Base-by-base conservation (phyloP, 2,329 filamentous ascomycete species). In the Fusarium ambrosium region DNA sequence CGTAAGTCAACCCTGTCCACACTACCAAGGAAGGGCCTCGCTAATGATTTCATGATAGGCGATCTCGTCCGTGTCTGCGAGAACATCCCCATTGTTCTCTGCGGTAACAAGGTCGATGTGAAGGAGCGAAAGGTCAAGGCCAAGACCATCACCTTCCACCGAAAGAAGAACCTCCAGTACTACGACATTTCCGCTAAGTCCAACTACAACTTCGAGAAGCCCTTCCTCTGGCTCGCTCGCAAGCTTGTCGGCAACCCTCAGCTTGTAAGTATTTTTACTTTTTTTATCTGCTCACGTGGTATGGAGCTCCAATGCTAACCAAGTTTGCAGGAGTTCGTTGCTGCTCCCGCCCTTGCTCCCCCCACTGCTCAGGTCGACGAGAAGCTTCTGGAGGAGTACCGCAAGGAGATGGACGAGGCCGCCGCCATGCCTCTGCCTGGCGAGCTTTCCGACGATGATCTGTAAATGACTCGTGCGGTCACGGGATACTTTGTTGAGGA, bases 61-160 rank as follows among this genome's bases (percentile, higher is more conserved):
- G 97, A 99, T 84, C 92, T 99, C 81, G 95, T 98, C 87, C 97
- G 96, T 87, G 96, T 99, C 83, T 98, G 96, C 89, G 96, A 99
- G 91, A 97, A 97, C 90, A 97, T 99, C 82, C 96, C 96, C 80
- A 98, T 99, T 82, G 97, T 98, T 81, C 94, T 99, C 77, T 95
- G 92, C 86, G 96, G 96, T 83, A 99, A 99, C 94, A 99, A 99
- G 92, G 96, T 99, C 86, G 96, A 99, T 83, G 97, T 99, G 78
- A 99, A 99, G 94, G 97, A 99, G 92, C 95, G 97, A 87, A 99
- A 99, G 90, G 97, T 99, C 85, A 99, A 99, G 93, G 97, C 97
- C 84, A 99, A 99, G 94, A 97, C 96, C 85, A 99, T 99, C 88
- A 99, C 97, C 79, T 99, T 99, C 94, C 97, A 99, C 92, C 95